These are phyloP conservation scores for Pyrenophora teres DNA, from an alignment of 2,329 filamentous ascomycete genomes.

Conservation along the genomic window DNA sequence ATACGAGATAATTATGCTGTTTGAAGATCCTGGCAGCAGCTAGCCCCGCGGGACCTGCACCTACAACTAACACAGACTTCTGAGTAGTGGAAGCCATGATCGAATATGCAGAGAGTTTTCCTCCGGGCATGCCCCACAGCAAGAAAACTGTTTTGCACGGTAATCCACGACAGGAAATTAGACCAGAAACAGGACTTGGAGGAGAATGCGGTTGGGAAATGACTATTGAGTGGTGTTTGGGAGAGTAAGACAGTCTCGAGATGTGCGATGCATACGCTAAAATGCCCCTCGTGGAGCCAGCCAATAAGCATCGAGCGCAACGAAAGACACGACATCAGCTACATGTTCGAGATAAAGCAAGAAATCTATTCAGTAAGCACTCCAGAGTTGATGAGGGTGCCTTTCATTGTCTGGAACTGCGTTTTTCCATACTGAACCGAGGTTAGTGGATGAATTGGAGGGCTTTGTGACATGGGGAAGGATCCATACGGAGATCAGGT, in stretches of 20 bases:
- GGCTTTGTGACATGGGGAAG: background rate
- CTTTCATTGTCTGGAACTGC: conserved; percentile 56
- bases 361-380: conserved; percentile 28
- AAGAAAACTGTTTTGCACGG: background rate
- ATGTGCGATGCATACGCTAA: conserved; percentile 19
- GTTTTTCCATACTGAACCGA: conserved; percentile 52
- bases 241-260: background rate
- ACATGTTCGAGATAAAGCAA: conserved; percentile 5
- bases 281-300: conserved; percentile 16
- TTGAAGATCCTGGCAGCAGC: conserved; percentile 69
- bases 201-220: too few species aligned
- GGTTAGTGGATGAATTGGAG: conserved; percentile 3
- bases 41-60: conserved; percentile 52
- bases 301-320: conserved; percentile 11
- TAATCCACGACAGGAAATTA: too few species aligned
- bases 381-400: conserved; percentile 42
- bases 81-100: conserved; percentile 12
- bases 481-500: conserved; percentile 51
- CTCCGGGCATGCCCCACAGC: too few species aligned
- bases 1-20: conserved; percentile 67
- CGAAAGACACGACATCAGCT: background rate
- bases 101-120: background rate
- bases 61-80: conserved; percentile 50
- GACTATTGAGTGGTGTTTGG: background rate
- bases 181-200: background rate